Conservation (phyloP, 345 rosid genomes). For the Camelina sativa region DNA sequence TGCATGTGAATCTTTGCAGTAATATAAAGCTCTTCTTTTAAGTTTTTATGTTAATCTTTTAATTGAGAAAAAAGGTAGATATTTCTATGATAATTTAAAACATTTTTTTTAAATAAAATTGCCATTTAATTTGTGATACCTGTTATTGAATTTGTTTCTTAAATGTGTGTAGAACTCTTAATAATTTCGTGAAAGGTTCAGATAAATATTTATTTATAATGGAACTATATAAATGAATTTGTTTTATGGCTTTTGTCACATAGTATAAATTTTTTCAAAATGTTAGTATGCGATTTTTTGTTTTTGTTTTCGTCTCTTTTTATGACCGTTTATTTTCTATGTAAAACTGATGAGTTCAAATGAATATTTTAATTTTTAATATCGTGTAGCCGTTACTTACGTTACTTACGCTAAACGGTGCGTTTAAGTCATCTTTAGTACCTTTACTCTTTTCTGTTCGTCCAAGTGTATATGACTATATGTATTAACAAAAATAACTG, state of each 20-base stretch:
- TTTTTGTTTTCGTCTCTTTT: too few species aligned
- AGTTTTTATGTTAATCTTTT: background rate
- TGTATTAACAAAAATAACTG: background rate
- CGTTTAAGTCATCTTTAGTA: background rate
- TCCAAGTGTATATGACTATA: too few species aligned
- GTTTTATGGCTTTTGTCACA: too few species aligned
- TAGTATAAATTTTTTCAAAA: too few species aligned
- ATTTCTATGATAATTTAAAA: background rate
- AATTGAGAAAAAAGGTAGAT: background rate
- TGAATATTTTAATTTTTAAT: background rate
- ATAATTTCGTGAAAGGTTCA: too few species aligned
- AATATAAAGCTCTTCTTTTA: background rate
- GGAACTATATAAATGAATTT: background rate
- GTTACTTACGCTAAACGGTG: background rate
- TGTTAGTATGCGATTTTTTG: too few species aligned
- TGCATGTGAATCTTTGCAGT: background rate
- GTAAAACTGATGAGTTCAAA: too few species aligned
- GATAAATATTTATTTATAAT: too few species aligned
- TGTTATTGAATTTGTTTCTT: too few species aligned
- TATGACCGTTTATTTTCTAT: too few species aligned
- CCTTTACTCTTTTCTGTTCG: too few species aligned
- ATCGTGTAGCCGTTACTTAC: too few species aligned
- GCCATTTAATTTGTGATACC: background rate
- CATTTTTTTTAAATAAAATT: background rate
- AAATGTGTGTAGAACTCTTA: background rate